These are phyloP conservation scores for Phallus indusiatus DNA, from an alignment of 768 basidiomycete species.

Conservation along the genomic window DNA sequence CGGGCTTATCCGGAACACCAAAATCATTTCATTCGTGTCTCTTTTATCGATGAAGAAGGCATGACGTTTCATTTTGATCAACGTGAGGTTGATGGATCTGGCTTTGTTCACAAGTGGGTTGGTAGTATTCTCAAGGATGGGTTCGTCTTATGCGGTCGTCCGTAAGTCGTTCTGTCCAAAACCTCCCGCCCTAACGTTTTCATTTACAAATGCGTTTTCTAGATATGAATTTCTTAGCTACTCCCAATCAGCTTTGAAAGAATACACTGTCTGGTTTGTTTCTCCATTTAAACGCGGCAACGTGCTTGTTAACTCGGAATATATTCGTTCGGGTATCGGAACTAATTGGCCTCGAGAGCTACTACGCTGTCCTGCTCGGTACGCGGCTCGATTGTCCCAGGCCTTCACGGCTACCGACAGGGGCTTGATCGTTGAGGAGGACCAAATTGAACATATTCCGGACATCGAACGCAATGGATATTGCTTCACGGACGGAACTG, in stretches of 20 bases:
- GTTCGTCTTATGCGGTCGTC: slow-evolving; percentile 41
- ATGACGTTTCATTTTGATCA: slow-evolving; percentile 45
- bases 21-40: slow-evolving; percentile 51
- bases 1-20: slow-evolving; percentile 39
- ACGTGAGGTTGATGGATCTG: slow-evolving; percentile 38
- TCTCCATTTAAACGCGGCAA: slow-evolving; percentile 36
- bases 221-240: slow-evolving; percentile 58
- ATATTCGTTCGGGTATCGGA: slow-evolving; percentile 48
- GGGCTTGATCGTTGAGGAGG: slow-evolving; percentile 31
- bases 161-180: not conserved
- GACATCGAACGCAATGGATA: slow-evolving; percentile 33
- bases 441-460: slow-evolving; percentile 30
- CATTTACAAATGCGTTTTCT: not conserved
- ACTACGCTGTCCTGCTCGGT: slow-evolving; percentile 55
- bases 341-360: slow-evolving; percentile 32
- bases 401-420: slow-evolving; percentile 69
- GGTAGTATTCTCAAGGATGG: slow-evolving; percentile 35
- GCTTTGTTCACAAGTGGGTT: slow-evolving; percentile 40
- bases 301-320: slow-evolving; percentile 28
- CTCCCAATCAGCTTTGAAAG: slow-evolving; percentile 62
- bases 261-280: slow-evolving; percentile 60
- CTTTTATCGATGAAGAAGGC: slow-evolving; percentile 49
- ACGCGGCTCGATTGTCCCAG: slow-evolving; percentile 61
- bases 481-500: slow-evolving; percentile 63
- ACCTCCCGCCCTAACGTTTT: not conserved